Conservation (phyloP, 2,329 filamentous ascomycete species). For the Metarhizium robertsii region DNA sequence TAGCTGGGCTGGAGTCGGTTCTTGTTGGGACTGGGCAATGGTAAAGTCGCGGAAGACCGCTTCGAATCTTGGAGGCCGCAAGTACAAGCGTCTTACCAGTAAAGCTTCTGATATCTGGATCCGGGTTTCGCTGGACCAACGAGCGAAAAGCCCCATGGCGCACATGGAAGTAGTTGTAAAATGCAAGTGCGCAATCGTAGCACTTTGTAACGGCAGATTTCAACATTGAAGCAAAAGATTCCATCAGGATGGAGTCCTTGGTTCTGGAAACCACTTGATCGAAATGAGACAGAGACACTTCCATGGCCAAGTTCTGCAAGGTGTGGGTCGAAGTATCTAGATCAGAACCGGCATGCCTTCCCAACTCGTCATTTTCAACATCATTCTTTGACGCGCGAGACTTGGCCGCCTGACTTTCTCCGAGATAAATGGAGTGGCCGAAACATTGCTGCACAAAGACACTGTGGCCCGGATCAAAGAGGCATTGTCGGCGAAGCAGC, state of each 20-base stretch:
- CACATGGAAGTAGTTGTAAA: constrained; percentile 51
- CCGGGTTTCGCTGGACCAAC: constrained; percentile 53
- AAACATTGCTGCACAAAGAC: constrained; percentile 58
- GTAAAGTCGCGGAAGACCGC: constrained; percentile 37
- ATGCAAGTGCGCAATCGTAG: constrained; percentile 44
- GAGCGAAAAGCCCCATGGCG: constrained; percentile 52
- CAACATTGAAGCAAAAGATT: constrained; percentile 40
- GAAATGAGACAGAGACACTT: constrained; percentile 53
- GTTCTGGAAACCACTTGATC: constrained; percentile 66
- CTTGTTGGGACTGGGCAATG: constrained; percentile 13
- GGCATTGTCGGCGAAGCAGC: constrained; percentile 66
- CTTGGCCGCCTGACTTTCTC: constrained; percentile 13
- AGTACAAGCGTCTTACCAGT: constrained; percentile 40
- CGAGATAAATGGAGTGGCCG: constrained; percentile 40
- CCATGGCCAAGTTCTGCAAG: constrained; percentile 41
- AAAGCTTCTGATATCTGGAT: constrained; percentile 44
- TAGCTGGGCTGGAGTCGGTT: constrained; percentile 3
- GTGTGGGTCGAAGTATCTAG: constrained; percentile 9
- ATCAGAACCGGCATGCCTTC: neutral
- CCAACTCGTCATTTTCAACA: constrained; percentile 1
- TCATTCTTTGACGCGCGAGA: neutral
- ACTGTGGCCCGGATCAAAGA: constrained; percentile 65
- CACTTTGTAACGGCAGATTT: constrained; percentile 38
- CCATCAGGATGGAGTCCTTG: constrained; percentile 58
- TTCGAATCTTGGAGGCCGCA: constrained; percentile 44